Percentiles rank a stretch among this genome's conserved stretches.
phyloP scores from a whole-genome alignment of 2,329 filamentous ascomycete genomes.

The Plectosphaerella sp. region DNA sequence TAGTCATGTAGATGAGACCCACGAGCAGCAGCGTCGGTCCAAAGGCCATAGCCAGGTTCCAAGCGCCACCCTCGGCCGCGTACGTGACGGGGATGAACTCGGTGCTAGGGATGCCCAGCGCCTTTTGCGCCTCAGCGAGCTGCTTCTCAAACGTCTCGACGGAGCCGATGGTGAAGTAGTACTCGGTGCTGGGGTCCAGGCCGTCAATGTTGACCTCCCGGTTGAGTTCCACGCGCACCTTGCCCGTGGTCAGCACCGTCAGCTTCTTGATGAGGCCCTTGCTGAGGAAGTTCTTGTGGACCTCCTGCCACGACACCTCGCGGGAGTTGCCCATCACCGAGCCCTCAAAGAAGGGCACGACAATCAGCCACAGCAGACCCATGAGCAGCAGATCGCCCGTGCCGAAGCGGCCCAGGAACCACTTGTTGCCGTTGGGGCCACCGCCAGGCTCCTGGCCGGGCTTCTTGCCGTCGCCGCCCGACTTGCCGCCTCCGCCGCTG shows the following conservation, averaged over 20 bases:
- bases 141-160: conserved; percentile 88
- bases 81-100: conserved; percentile 94
- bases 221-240: conserved; percentile 77
- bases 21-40: conserved; percentile 85
- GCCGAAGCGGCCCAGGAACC: conserved; percentile 13
- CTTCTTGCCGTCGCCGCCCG: conserved; percentile 3
- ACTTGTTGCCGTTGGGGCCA: conserved; percentile 6
- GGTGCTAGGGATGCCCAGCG: conserved; percentile 78
- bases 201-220: conserved; percentile 67
- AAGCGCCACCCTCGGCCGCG: conserved; percentile 68
- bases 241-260: conserved; percentile 66
- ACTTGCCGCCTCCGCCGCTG: conserved; percentile 2
- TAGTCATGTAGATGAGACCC: conserved; percentile 75
- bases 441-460: background rate
- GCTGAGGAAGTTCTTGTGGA: conserved; percentile 87
- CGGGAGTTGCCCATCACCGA: conserved; percentile 35
- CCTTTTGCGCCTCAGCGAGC: conserved; percentile 81
- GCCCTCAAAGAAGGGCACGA: conserved; percentile 35
- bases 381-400: conserved; percentile 41
- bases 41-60: conserved; percentile 70
- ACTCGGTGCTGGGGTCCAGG: conserved; percentile 64
- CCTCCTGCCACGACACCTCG: conserved; percentile 98
- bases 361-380: conserved; percentile 37
- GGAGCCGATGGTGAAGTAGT: conserved; percentile 94
- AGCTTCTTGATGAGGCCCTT: conserved; percentile 95